Evolutionary conservation across 129 eudicot species (phyloP).

Genomic region (Oenanthe sinensis): DNA sequence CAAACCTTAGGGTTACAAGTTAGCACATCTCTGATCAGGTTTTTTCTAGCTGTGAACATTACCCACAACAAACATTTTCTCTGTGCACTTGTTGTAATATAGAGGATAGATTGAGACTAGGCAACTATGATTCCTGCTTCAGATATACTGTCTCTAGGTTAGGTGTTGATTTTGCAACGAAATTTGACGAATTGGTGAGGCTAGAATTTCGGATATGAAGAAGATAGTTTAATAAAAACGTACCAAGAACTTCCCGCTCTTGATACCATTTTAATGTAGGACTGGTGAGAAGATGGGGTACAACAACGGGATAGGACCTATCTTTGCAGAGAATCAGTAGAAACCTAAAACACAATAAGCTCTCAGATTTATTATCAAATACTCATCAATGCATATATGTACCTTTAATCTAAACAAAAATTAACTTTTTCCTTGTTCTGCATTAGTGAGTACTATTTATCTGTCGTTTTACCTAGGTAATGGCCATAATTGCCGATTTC

Average conservation of each 20-base stretch:
- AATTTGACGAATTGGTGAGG: not conserved
- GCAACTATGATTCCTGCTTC: not conserved
- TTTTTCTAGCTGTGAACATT: not conserved
- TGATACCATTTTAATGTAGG: not conserved
- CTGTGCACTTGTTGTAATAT: not conserved
- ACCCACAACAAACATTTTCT: not conserved
- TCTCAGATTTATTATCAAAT: not conserved
- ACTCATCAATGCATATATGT: not conserved
- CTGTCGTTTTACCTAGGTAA: slow-evolving; percentile 34
- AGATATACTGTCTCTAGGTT: not conserved
- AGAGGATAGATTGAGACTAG: not conserved
- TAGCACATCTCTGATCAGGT: not conserved
- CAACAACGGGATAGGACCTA: not conserved
- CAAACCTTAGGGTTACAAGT: not conserved
- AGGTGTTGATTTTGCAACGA: not conserved
- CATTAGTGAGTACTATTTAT: not conserved
- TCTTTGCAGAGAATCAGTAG: not conserved
- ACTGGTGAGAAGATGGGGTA: not conserved
- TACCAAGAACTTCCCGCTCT: not conserved
- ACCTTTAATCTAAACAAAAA: not conserved
- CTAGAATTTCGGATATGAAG: not conserved
- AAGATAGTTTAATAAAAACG: not conserved
- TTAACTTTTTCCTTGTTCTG: not conserved
- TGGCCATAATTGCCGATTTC: slow-evolving; percentile 95
- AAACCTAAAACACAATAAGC: not conserved